Base-by-base conservation (phyloP, 768 basidiomycete species). In the Boletus vinaceobasis region DNA sequence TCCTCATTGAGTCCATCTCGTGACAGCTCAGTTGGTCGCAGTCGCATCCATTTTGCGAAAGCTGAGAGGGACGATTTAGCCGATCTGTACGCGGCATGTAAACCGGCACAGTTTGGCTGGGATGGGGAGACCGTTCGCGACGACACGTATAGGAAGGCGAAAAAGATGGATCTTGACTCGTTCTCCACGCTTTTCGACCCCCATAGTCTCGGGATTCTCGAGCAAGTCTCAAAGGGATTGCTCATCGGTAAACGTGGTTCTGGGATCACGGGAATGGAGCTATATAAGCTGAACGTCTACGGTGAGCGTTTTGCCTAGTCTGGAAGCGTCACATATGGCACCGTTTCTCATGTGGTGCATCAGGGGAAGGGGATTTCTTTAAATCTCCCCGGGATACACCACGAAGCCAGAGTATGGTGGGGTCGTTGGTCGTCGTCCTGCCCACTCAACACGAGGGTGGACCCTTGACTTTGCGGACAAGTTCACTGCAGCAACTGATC, bases 361-460 rank as follows among this genome's bases (percentile, higher is more conserved):
- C 17, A 53, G 50, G 51, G 3, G 11, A 35, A 13, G 51, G 36
- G 0, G 52, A 44, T 32, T 57, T 48, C 33, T 53, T 38, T 36
- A 53, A 57, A 42, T 27, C 52, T 11, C 40, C 48, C n/a, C 32
- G 48, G 14, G 52, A 53, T 10, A 79, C 79, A 0, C 77, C 78
- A 4, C 74, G 75, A 4, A 59, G 66, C 6, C 64, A 69, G 9
- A 60, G 59, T n/a, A 80, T 80, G 74, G 74, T 84, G 42, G 80
- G 77, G 1, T 80, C 80, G 1, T 73, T 84, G 6, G 74, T 82
- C 2, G 57, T 81, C n/a, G 69, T 77, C n/a, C 72, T 79, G 43
- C 80, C 79, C 17, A 76, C 74, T 0, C 39, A 59, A 0, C 48
- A 58, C 6, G 44, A 46, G 26, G 53, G 71, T 23, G 23, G 71